Conservation (phyloP, 164 flowering plant species). For the Kingdonia uniflora region DNA sequence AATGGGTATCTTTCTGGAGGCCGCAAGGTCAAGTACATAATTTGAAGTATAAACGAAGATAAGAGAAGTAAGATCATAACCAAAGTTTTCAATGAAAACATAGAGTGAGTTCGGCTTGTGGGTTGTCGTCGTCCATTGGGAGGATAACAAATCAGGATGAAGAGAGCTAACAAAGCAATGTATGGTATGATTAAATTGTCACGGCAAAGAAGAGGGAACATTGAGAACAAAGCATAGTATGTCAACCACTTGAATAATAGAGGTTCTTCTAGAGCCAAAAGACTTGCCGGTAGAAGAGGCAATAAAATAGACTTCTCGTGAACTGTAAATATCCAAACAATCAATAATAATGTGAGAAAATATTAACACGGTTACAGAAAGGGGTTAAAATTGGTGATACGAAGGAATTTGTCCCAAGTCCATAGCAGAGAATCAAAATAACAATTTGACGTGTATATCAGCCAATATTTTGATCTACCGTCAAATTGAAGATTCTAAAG, state of each 20-base stretch:
- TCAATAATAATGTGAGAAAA: background rate
- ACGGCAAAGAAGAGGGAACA: conserved; percentile 82
- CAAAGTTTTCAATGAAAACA: conserved; percentile 5
- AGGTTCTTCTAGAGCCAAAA: conserved; percentile 70
- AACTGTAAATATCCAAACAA: conserved; percentile 36
- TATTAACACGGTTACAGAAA: too few species aligned
- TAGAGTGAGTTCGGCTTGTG: too few species aligned
- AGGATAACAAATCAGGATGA: conserved; percentile 33
- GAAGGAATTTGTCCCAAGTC: too few species aligned
- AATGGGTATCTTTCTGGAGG: conserved; percentile 76
- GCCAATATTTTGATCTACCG: too few species aligned
- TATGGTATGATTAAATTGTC: conserved; percentile 68
- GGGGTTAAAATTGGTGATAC: too few species aligned
- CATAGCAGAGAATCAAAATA: too few species aligned
- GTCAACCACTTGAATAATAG: conserved; percentile 46
- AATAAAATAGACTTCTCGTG: conserved; percentile 91
- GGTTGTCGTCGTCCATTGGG: conserved; percentile 15
- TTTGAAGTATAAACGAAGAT: conserved; percentile 49
- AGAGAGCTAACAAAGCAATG: conserved; percentile 41
- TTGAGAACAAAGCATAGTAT: conserved; percentile 59
- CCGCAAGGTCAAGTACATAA: conserved; percentile 37
- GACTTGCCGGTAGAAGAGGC: conserved; percentile 85
- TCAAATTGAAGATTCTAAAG: too few species aligned
- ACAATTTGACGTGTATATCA: too few species aligned
- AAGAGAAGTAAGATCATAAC: conserved; percentile 17